phyloP scores from a whole-genome alignment of 805 yeast species.

The Ogataea chonburiensis region DNA sequence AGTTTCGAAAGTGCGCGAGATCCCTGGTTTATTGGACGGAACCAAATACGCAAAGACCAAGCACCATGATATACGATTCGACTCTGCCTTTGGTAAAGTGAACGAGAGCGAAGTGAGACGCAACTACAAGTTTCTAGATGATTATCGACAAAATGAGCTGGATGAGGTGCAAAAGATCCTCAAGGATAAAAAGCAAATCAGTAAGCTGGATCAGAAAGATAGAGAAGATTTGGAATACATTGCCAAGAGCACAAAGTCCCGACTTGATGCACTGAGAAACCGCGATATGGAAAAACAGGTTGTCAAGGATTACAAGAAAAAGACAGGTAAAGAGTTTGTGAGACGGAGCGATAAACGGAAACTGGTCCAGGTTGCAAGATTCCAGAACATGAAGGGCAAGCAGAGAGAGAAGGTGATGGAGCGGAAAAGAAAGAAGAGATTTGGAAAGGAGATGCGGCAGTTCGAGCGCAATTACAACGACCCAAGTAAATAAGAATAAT shows the following conservation, averaged over 20 bases:
- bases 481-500: constrained; percentile 5
- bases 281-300: constrained; percentile 74
- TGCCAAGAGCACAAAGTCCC: constrained; percentile 64
- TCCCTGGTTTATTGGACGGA: constrained; percentile 58
- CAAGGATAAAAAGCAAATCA: constrained; percentile 50
- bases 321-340: constrained; percentile 56
- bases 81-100: constrained; percentile 83
- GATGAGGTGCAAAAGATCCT: constrained; percentile 53
- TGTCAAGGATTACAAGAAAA: constrained; percentile 54
- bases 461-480: constrained; percentile 28
- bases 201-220: constrained; percentile 43
- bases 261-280: constrained; percentile 65
- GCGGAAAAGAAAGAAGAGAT: constrained; percentile 80
- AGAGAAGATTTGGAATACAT: constrained; percentile 50
- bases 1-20: constrained; percentile 66
- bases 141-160: constrained; percentile 77
- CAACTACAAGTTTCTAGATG: constrained; percentile 83
- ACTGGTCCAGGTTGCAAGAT: constrained; percentile 73
- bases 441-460: constrained; percentile 73
- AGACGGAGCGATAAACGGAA: constrained; percentile 71
- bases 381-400: constrained; percentile 65
- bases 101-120: constrained; percentile 65
- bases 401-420: constrained; percentile 83
- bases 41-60: constrained; percentile 39
- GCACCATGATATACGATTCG: constrained; percentile 85